Conservation (phyloP, 225 moss, liverwort and hornwort genomes). For the Marchantia polymorpha region DNA sequence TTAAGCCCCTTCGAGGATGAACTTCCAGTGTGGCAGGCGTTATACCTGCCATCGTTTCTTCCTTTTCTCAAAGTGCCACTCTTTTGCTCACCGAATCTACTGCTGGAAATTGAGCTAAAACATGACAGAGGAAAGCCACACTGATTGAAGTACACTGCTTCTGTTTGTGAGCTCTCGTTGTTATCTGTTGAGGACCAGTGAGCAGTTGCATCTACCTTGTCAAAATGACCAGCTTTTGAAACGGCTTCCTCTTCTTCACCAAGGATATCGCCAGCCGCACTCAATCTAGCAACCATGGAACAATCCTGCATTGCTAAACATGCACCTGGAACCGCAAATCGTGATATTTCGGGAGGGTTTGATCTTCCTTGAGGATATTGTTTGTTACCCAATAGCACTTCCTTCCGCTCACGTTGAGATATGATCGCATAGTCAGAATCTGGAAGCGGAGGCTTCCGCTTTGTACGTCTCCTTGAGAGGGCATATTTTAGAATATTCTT, state of each 20-base stretch:
- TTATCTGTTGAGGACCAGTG: background rate
- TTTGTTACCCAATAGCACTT: background rate
- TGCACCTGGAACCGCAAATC: background rate
- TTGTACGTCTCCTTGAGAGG: conserved; percentile 7
- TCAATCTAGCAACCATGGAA: background rate
- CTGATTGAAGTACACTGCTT: conserved; percentile 1
- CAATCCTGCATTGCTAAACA: background rate
- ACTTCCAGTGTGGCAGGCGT: background rate
- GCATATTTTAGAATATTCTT: conserved; percentile 25
- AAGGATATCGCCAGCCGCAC: background rate
- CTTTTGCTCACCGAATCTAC: background rate
- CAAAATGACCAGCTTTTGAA: background rate
- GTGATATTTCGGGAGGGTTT: background rate
- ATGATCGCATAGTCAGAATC: background rate
- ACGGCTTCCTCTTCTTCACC: background rate
- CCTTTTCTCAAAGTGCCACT: background rate
- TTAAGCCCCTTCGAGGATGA: background rate
- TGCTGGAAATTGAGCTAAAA: conserved; percentile 11
- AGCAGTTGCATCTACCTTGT: background rate
- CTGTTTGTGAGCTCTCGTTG: conserved; percentile 5
- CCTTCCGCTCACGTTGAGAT: conserved; percentile 1
- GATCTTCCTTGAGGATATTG: background rate
- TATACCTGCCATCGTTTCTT: background rate
- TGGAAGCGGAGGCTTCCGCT: background rate
- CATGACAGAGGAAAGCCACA: conserved; percentile 11